Evolutionary conservation across 805 yeast genomes (phyloP).

Genomic region (Candida methanosorbosa): DNA sequence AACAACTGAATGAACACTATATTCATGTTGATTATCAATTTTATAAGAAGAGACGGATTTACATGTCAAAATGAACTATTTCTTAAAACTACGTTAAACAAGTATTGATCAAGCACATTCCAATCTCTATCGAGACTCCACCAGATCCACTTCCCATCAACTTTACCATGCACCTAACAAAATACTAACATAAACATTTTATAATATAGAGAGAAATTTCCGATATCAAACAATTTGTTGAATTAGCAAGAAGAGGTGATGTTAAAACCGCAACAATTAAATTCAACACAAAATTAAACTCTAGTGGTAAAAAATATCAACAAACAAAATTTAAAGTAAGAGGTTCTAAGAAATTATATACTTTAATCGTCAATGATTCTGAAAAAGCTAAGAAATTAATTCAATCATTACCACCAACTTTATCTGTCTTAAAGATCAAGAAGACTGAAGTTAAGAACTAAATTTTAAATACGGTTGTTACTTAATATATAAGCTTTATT

Average conservation of each 20-base stretch:
- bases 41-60: too few species aligned
- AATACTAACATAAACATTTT: not conserved
- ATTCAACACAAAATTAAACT: slow-evolving; percentile 77
- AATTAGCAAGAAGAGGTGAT: slow-evolving; percentile 94
- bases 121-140: too few species aligned
- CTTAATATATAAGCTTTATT: too few species aligned
- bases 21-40: too few species aligned
- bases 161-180: too few species aligned
- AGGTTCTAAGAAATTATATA: slow-evolving; percentile 91
- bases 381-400: slow-evolving; percentile 96
- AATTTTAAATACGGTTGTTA: too few species aligned
- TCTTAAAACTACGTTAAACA: too few species aligned
- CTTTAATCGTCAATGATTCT: slow-evolving; percentile 90
- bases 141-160: too few species aligned
- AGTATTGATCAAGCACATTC: too few species aligned
- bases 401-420: slow-evolving; percentile 94
- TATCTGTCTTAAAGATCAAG: slow-evolving; percentile 46
- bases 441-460: not conserved
- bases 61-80: too few species aligned
- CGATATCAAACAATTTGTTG: slow-evolving; percentile 96
- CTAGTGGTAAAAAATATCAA: slow-evolving; percentile 76
- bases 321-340: slow-evolving; percentile 99
- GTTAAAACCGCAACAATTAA: slow-evolving; percentile 90
- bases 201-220: slow-evolving; percentile 58
- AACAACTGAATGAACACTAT: too few species aligned